Evolutionary conservation across 768 basidiomycete species (phyloP), one percentile per base, ranked within the genome.

Genomic region (Pluteus cervinus): DNA sequence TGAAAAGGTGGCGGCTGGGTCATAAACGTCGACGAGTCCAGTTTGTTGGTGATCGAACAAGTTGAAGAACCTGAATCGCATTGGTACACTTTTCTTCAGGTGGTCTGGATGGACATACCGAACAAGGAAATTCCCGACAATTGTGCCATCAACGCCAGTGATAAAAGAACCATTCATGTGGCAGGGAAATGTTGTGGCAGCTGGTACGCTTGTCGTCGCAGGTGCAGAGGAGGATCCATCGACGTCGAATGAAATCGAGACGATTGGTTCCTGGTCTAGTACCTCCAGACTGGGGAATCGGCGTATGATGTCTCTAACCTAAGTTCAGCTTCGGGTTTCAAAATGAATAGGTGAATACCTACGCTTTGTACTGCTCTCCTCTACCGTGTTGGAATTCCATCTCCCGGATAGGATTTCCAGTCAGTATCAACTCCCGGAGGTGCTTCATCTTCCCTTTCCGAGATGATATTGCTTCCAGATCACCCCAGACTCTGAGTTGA

Each of bases 1-100:
- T 1, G 92, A 96, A 56, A 97, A 92, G 6, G 91, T 93, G n/a
- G 93, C 86, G 8, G 74, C 63, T 1, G 86, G 78, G 42, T 86
- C 76, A 55, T 98, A 99, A 14, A 73, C 88, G 31, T 81, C 68
- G 11, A 75, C 51, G 5, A 97, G 71, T 0, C 68, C 61, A 0
- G 70, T 60, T 12, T 94, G 79, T 45, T 86, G 76, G 14, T 63
- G 71, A 56, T 99, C 96, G 57, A 87, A 93, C 2, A 78, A 56
- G 7, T 81, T 76, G 63, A 97, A 92, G 61, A 84, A 96, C 33
- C 89, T 93, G 43, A 8, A 25, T 6, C 26, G 39, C 32, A 38
- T 40, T 39, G 39, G 30, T 37, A 46, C 33, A 47, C 25, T 48
- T 41, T 30, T 28, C 24, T 46, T 11, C 14, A 5, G 17, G 31